Evolutionary conservation across 768 basidiomycete genomes (phyloP), one percentile per base, ranked within the genome.

Genomic region (Lactarius deliciosus): DNA sequence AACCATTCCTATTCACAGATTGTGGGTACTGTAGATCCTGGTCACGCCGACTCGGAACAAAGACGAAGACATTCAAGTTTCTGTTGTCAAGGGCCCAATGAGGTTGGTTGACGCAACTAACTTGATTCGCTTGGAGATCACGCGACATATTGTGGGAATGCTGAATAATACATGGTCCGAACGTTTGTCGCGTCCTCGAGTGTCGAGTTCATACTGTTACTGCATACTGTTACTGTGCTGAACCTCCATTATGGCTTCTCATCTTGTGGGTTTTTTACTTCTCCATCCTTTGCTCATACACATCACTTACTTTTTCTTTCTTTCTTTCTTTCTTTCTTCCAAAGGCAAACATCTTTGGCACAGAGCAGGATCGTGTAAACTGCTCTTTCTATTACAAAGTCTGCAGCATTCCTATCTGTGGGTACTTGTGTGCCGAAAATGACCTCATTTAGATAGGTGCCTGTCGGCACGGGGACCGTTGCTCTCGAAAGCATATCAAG

Each of bases 361-460:
- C 92, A 68, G 92, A 94, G 77, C 92, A 93, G 77, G 91, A 93
- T 75, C 89, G 96, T 72, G 96, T 99, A 69, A 99, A 99, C 76
- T 99, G 96, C 75, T 98, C 96, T 1, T 98, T 99, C 81, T 98
- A 97, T 80, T 95, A 96, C 82, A 96, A 96, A 81, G 91, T 91
- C 68, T 40, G 85, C 76, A 45, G 36, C 25, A 45, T 57, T 53
- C 50, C 22, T 25, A 20, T 50, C 45, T 68, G 53, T 36, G 60
- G 28, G 36, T 53, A 22, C 22, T 8, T 9, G 20, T 56, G 58
- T 20, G 54, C 63, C 61, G n/a, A 64, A 66, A 60, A 45, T 66
- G 66, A 50, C 71, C 38, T 55, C n/a, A 30, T 58, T 18, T 65
- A 96, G 91, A 99, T 99, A 80, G 97, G 97, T 65, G 97, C 97